Conservation (phyloP, 106 monocot genomes). For the Iris macrosiphon region DNA sequence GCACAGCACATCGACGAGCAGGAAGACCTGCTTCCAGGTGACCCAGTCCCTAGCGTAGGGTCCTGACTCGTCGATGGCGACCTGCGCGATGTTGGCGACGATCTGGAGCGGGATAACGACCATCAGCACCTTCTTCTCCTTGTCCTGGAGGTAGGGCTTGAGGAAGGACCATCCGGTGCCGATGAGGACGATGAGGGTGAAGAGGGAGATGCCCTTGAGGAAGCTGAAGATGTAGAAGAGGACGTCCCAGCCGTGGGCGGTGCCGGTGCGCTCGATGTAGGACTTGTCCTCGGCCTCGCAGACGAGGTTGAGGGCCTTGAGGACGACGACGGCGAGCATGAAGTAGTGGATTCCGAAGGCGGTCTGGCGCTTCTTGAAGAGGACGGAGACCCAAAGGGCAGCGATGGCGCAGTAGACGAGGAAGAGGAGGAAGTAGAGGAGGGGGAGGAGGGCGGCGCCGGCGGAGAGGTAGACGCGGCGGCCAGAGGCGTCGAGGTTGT, state of each 20-base stretch:
- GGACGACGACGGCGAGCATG: constrained; percentile 16
- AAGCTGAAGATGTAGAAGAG: constrained; percentile 23
- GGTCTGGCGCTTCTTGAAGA: constrained; percentile 4
- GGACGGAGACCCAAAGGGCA: constrained; percentile 4
- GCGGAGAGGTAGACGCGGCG: constrained; percentile 21
- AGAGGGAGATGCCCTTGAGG: constrained; percentile 12
- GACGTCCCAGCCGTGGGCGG: constrained; percentile 21
- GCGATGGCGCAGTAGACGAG: constrained; percentile 6
- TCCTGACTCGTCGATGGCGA: constrained; percentile 33
- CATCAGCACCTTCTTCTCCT: constrained; percentile 35
- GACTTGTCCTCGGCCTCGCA: constrained; percentile 23
- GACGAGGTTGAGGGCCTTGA: constrained; percentile 15
- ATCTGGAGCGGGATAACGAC: constrained; percentile 44
- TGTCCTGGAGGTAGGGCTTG: constrained; percentile 20
- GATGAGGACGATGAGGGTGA: constrained; percentile 19
- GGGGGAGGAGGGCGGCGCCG: constrained; percentile 15
- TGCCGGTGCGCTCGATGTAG: constrained; percentile 17
- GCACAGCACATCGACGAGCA: constrained; percentile 55
- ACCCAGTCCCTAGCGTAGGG: constrained; percentile 34
- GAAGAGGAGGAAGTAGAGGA: constrained; percentile 16
- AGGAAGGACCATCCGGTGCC: constrained; percentile 24
- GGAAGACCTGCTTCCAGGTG: constrained; percentile 55
- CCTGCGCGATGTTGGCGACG: constrained; percentile 39
- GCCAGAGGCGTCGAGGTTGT: constrained; percentile 45
- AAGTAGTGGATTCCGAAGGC: constrained; percentile 16